Percentiles rank a stretch among this genome's conserved stretches.
Conservation (phyloP, 169 alveolate species). For the Miamiensis avidus region DNA sequence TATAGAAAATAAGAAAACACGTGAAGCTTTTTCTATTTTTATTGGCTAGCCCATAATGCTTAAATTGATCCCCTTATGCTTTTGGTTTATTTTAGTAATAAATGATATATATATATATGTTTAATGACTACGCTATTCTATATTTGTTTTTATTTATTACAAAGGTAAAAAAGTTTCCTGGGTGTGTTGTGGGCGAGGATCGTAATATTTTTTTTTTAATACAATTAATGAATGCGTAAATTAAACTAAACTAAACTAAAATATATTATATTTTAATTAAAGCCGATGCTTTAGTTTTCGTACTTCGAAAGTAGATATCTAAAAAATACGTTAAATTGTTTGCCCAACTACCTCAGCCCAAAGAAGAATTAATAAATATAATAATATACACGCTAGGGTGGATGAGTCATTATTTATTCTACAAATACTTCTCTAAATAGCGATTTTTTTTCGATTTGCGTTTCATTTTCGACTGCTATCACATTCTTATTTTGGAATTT, state of each 20-base stretch:
- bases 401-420: slow-evolving; percentile 32
- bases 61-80: background rate
- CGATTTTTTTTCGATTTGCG: slow-evolving; percentile 30
- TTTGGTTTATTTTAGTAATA: background rate
- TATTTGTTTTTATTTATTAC: too few relatives aligned
- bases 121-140: too few relatives aligned
- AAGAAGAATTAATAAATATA: slow-evolving; percentile 41
- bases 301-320: background rate
- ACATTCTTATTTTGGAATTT: slow-evolving; percentile 35
- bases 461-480: slow-evolving; percentile 46
- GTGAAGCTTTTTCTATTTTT: background rate
- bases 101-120: background rate
- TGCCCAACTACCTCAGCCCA: slow-evolving; percentile 31
- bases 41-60: background rate
- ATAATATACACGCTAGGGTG: slow-evolving; percentile 36
- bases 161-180: background rate
- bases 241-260: too few relatives aligned
- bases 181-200: background rate
- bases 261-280: too few relatives aligned
- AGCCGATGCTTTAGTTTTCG: background rate
- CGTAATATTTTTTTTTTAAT: too few relatives aligned
- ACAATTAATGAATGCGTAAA: too few relatives aligned
- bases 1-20: background rate
- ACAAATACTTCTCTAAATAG: slow-evolving; percentile 23
- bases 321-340: slow-evolving; percentile 44